Evolutionary conservation across 495 filamentous ascomycete genomes (phyloP), one percentile per base, ranked within the genome.

Genomic region (Trichoderma virens): DNA sequence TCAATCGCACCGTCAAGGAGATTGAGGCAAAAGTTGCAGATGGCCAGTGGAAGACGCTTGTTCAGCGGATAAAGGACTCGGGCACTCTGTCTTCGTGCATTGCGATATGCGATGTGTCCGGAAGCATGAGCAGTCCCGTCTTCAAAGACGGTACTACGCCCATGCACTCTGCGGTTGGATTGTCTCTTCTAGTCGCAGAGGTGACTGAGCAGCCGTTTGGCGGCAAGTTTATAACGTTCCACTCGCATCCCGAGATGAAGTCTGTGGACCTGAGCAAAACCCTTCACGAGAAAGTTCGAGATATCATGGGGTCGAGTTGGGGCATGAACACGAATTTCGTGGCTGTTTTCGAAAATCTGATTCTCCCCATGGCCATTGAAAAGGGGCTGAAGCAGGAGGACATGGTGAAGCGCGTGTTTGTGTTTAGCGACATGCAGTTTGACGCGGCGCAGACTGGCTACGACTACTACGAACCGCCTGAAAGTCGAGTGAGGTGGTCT

Each of bases 401-500:
- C 14, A 82, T 82, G 79, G 74, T 81, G 27, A 79, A 80, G 67
- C 77, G 76, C 62, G 67, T 82, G 27, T 80, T 82, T 65, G 74
- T 82, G 5, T 79, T 82, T 66, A 72, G 65, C 39, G 78, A 82
- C 67, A 81, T 80, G 79, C 76, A 80, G 61, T 81, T 82, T 67
- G 68, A 81, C 61, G 11, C 59, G 8, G 79, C 75, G 0, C 6
- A 39, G 3, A 8, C 16, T 28, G 35, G 25, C 4, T 20, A 45
- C 18, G 16, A 2, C 18, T 20, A 45, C 18, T 45, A 2, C 18
- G 9, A 20, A 6, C 18, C n/a, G 16, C 18, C n/a, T 5, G 20
- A 47, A 5, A 7, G 9, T 3, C 28, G 23, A 31, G n/a, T 27
- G 6, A 2, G 1, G 13, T 25, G 38, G 39, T 14, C 25, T 28